phyloP scores from a whole-genome alignment of 2,329 filamentous ascomycete species.

The Chaetomiaceae sp. region DNA sequence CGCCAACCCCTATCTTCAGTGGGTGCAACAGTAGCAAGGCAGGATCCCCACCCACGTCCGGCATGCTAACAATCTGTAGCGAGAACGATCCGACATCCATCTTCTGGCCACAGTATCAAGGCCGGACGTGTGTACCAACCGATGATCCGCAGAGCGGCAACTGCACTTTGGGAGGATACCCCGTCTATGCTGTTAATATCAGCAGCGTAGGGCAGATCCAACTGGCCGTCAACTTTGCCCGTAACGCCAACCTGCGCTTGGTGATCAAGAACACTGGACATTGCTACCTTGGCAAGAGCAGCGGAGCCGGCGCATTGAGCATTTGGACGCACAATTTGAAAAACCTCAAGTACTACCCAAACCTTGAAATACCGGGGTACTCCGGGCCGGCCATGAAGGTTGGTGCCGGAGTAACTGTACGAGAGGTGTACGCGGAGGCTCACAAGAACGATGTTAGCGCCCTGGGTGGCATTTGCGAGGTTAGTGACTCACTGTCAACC shows the following conservation, averaged over 20 bases:
- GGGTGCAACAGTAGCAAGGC: background rate
- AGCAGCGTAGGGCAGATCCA: conserved; percentile 25
- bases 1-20: conserved; percentile 11
- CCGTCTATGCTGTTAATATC: conserved; percentile 32
- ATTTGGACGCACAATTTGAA: conserved; percentile 42
- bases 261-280: conserved; percentile 45
- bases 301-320: conserved; percentile 34
- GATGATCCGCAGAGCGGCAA: conserved; percentile 33
- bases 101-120: conserved; percentile 30
- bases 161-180: conserved; percentile 37
- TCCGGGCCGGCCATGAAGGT: conserved; percentile 43
- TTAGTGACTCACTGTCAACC: background rate
- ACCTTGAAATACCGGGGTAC: conserved; percentile 37
- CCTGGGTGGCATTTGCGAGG: conserved; percentile 44
- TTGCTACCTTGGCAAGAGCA: conserved; percentile 35
- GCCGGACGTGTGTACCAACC: conserved; percentile 16
- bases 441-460: conserved; percentile 36
- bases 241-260: conserved; percentile 40
- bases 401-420: conserved; percentile 44
- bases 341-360: conserved; percentile 25
- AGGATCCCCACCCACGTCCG: background rate
- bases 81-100: conserved; percentile 33
- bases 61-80: background rate
- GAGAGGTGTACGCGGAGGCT: conserved; percentile 39
- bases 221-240: conserved; percentile 35